Percentiles rank a stretch among this genome's conserved stretches.
Conservation (phyloP, 2,329 filamentous ascomycete species). For the Catunica adiposa region DNA sequence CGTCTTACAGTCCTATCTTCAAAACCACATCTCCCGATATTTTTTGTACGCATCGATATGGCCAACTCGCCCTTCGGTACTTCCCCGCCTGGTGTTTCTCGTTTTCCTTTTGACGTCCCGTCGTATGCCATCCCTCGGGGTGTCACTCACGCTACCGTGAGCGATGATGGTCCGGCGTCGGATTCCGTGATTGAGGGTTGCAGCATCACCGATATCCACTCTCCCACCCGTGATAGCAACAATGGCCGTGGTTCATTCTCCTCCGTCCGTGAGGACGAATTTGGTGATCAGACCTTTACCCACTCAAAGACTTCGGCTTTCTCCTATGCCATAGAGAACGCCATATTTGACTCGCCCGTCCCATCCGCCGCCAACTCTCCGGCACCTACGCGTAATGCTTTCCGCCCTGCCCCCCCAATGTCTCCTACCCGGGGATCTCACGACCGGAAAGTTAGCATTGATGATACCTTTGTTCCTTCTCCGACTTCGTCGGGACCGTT, state of each 20-base stretch:
- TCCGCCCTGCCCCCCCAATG: conserved; percentile 29
- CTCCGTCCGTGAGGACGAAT: conserved; percentile 43
- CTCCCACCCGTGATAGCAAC: conserved; percentile 7
- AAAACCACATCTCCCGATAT: not conserved
- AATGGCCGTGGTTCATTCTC: conserved; percentile 39
- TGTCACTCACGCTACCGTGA: not conserved
- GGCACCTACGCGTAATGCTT: conserved; percentile 31
- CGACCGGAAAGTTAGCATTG: not conserved
- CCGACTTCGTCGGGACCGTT: conserved; percentile 24
- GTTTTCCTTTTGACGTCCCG: conserved; percentile 8
- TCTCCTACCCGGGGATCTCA: not conserved
- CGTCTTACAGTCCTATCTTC: not conserved
- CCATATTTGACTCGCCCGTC: conserved; percentile 33
- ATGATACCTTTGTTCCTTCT: not conserved
- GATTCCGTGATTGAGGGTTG: not conserved
- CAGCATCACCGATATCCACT: not conserved
- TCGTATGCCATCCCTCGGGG: conserved; percentile 1
- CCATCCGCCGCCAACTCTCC: conserved; percentile 33
- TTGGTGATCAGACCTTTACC: conserved; percentile 45
- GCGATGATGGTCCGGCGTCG: not conserved
- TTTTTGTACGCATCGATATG: conserved; percentile 12
- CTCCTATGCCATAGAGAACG: conserved; percentile 31
- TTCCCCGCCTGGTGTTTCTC: conserved; percentile 4
- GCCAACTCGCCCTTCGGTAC: conserved; percentile 5
- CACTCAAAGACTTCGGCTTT: conserved; percentile 46